Evolutionary conservation across 805 yeast genomes (phyloP).

Genomic region (Myxozyma udenii): DNA sequence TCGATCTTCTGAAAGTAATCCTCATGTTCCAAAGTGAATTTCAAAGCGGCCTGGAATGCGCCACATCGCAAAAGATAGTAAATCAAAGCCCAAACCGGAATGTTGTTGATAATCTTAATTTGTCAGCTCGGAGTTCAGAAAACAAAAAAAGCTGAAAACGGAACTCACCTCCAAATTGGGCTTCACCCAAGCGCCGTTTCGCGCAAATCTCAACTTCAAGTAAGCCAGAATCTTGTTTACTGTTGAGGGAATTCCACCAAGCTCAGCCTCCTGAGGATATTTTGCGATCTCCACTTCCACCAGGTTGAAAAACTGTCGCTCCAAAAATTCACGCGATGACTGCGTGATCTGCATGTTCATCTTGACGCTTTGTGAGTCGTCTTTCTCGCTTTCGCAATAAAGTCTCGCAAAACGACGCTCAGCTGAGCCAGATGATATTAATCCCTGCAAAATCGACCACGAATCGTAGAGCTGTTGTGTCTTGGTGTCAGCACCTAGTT

Average conservation of each 20-base stretch:
- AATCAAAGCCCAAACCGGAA: conserved; percentile 91
- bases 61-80: conserved; percentile 87
- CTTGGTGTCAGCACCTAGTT: conserved; percentile 53
- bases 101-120: conserved; percentile 59
- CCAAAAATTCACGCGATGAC: conserved; percentile 61
- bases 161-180: conserved; percentile 46
- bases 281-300: conserved; percentile 62
- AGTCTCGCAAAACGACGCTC: conserved; percentile 40
- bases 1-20: conserved; percentile 81
- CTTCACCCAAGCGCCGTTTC: conserved; percentile 49
- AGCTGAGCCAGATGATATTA: conserved; percentile 37
- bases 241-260: conserved; percentile 69
- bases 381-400: conserved; percentile 34
- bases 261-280: conserved; percentile 47
- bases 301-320: conserved; percentile 71
- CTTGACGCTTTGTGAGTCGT: conserved; percentile 37
- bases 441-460: conserved; percentile 62
- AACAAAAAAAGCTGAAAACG: background rate
- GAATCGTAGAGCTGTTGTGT: conserved; percentile 71
- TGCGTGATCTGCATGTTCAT: conserved; percentile 47
- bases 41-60: conserved; percentile 70
- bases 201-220: conserved; percentile 47
- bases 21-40: conserved; percentile 59
- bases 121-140: background rate
- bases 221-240: conserved; percentile 68